Evolutionary conservation across 1,284 basidiomycete species (phyloP).

Genomic region (Entoloma clypeatum): DNA sequence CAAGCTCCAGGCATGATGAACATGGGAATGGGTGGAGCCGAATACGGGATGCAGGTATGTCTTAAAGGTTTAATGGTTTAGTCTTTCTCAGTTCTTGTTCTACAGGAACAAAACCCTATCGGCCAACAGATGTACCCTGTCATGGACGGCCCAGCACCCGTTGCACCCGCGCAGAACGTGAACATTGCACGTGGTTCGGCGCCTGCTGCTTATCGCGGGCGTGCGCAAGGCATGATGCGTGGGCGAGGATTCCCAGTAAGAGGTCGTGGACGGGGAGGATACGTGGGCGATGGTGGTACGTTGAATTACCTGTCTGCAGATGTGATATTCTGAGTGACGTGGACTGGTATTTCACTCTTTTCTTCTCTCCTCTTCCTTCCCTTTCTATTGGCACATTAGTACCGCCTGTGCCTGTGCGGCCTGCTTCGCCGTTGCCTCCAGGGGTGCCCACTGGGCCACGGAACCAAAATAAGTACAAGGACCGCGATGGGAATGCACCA

Average conservation of each 20-base stretch:
- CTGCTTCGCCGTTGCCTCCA: constrained; percentile 76
- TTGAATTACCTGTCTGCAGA: constrained; percentile 18
- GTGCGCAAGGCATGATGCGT: constrained; percentile 34
- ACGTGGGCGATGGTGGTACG: constrained; percentile 41
- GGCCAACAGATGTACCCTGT: constrained; percentile 42
- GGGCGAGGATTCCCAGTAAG: constrained; percentile 42
- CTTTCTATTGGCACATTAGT: constrained; percentile 5
- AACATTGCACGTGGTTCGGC: constrained; percentile 40
- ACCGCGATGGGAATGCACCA: constrained; percentile 73
- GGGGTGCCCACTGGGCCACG: constrained; percentile 81
- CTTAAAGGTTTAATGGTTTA: neutral
- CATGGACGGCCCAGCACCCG: constrained; percentile 42
- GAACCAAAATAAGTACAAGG: constrained; percentile 85
- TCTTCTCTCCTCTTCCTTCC: constrained; percentile 6
- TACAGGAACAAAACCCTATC: constrained; percentile 47
- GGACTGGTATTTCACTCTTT: constrained; percentile 5
- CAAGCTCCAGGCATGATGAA: constrained; percentile 49
- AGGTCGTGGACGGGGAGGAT: constrained; percentile 47
- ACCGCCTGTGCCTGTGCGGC: constrained; percentile 56
- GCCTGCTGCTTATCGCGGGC: constrained; percentile 54
- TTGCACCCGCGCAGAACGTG: constrained; percentile 31
- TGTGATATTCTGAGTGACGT: constrained; percentile 17
- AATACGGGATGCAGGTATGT: constrained; percentile 62
- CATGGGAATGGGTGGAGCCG: constrained; percentile 45
- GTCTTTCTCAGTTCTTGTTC: neutral